Evolutionary conservation across 306 rosid genomes (phyloP).

Genomic region (Sicyos edulis): DNA sequence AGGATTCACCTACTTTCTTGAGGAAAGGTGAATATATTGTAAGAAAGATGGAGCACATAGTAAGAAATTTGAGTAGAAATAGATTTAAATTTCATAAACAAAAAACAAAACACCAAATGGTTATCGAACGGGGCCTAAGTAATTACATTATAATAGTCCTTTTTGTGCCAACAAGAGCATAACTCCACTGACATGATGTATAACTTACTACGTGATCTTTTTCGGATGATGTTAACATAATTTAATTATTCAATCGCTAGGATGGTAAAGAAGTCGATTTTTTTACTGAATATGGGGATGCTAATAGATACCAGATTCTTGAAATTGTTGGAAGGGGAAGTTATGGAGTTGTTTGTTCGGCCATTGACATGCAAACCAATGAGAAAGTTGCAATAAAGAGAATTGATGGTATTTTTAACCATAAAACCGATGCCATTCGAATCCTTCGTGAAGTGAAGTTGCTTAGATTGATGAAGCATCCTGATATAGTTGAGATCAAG

Average conservation of each 20-base stretch:
- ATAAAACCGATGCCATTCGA: conserved; percentile 76
- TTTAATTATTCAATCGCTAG: conserved; percentile 38
- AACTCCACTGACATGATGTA: too few species aligned
- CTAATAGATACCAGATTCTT: conserved; percentile 78
- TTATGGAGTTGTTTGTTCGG: conserved; percentile 95
- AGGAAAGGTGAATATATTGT: too few species aligned
- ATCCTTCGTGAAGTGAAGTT: conserved; percentile 87
- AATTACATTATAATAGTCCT: not conserved
- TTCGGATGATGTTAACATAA: not conserved
- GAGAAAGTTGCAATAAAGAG: conserved; percentile 89
- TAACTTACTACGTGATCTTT: too few species aligned
- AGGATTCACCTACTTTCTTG: too few species aligned
- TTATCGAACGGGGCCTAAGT: too few species aligned
- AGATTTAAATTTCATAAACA: too few species aligned
- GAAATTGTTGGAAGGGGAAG: conserved; percentile 94
- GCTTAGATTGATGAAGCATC: conserved; percentile 86
- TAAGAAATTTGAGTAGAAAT: too few species aligned
- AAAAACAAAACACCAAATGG: too few species aligned
- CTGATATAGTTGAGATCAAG: conserved; percentile 94
- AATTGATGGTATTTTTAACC: conserved; percentile 79
- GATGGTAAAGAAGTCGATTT: conserved; percentile 59
- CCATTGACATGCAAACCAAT: conserved; percentile 82
- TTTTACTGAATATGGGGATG: conserved; percentile 87
- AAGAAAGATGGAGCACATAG: too few species aligned
- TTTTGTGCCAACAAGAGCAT: too few species aligned